These are phyloP conservation scores for Karstenula rhodostoma DNA, from an alignment of 2,329 filamentous ascomycete species.

Conservation along the genomic window DNA sequence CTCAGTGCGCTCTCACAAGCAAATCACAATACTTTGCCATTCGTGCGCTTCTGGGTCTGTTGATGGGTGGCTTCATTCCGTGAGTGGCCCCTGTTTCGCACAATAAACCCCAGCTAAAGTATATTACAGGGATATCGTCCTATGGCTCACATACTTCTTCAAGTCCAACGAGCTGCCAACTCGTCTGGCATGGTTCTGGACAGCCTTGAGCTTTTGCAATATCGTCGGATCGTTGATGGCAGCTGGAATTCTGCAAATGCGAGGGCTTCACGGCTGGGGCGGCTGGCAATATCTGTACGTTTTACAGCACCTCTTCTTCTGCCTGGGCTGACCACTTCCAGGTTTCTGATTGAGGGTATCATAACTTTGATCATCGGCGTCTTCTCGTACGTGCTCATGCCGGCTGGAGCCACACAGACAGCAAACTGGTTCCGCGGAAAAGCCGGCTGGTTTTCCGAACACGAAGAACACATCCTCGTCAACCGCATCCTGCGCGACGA, in stretches of 20 bases:
- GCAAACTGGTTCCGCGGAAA: conserved; percentile 64
- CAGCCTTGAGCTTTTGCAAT: conserved; percentile 46
- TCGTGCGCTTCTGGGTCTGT: conserved; percentile 51
- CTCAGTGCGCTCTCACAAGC: conserved; percentile 46
- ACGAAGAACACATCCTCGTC: conserved; percentile 68
- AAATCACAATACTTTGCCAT: conserved; percentile 48
- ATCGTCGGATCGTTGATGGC: conserved; percentile 51
- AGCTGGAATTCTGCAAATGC: conserved; percentile 53
- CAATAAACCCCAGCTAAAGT: conserved; percentile 38
- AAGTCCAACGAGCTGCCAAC: conserved; percentile 51
- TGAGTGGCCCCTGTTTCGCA: not conserved
- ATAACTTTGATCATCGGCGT: conserved; percentile 64
- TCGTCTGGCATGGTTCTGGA: conserved; percentile 55
- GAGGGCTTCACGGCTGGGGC: conserved; percentile 50
- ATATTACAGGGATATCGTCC: conserved; percentile 46
- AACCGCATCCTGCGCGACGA: conserved; percentile 68
- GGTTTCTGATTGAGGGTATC: conserved; percentile 63
- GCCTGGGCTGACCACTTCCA: conserved; percentile 44
- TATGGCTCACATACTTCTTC: conserved; percentile 55
- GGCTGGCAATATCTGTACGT: conserved; percentile 52
- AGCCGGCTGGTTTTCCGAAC: conserved; percentile 69
- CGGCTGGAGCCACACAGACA: conserved; percentile 57
- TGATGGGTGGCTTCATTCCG: conserved; percentile 46
- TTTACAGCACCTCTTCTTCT: not conserved
- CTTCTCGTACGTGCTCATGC: conserved; percentile 64